Conservation (phyloP, 2,329 filamentous ascomycete genomes). For the Aspergillus cejpii region DNA sequence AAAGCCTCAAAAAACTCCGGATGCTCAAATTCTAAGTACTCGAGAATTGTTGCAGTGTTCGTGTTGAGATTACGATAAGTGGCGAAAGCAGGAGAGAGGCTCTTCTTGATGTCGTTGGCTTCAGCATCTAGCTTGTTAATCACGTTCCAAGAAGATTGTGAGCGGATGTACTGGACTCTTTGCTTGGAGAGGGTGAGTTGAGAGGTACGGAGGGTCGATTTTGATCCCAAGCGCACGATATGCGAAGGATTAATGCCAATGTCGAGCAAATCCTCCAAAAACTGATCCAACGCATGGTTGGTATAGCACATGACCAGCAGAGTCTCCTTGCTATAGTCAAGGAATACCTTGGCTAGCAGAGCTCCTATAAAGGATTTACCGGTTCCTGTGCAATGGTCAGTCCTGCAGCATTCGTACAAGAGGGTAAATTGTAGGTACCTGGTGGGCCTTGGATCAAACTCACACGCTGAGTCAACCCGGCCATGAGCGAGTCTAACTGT, state of each 20-base stretch:
- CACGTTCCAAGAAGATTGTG: slow-evolving; percentile 32
- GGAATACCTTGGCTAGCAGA: slow-evolving; percentile 52
- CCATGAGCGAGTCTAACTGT: slow-evolving; percentile 52
- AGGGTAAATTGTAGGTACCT: slow-evolving; percentile 40
- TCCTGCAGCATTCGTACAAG: background rate
- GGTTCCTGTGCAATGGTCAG: slow-evolving; percentile 48
- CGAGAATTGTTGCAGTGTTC: slow-evolving; percentile 31
- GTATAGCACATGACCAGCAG: slow-evolving; percentile 63
- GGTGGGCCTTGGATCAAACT: slow-evolving; percentile 67
- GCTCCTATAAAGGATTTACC: slow-evolving; percentile 71
- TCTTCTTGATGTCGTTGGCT: slow-evolving; percentile 25
- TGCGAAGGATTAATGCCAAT: slow-evolving; percentile 46
- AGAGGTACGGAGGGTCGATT: slow-evolving; percentile 47
- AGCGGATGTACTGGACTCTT: slow-evolving; percentile 27
- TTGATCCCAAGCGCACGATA: slow-evolving; percentile 60
- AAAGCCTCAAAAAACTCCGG: slow-evolving; percentile 53
- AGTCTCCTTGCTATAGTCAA: slow-evolving; percentile 44
- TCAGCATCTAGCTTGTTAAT: slow-evolving; percentile 41
- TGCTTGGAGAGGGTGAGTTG: slow-evolving; percentile 45
- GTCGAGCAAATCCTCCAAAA: slow-evolving; percentile 57
- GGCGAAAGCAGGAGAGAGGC: slow-evolving; percentile 17
- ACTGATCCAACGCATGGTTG: slow-evolving; percentile 61
- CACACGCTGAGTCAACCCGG: slow-evolving; percentile 49
- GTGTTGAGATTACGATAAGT: slow-evolving; percentile 13
- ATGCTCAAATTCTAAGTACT: slow-evolving; percentile 50